Conservation (phyloP, 1,139 yeast genomes). For the Scheffersomyces stambukii region DNA sequence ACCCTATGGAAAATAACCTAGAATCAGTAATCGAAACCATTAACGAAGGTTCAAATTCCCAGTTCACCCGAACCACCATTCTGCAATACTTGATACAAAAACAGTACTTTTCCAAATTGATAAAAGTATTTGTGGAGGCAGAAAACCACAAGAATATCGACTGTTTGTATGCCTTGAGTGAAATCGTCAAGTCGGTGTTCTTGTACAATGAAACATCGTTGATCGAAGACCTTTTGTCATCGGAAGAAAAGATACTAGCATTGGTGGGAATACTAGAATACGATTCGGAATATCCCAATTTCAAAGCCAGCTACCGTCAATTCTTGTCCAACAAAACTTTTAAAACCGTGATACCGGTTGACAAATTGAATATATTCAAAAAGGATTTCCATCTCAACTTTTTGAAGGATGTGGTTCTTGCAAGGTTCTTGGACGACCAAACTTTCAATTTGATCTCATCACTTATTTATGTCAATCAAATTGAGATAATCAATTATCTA, state of each 20-base stretch:
- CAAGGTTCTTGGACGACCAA: conserved; percentile 77
- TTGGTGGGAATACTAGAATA: conserved; percentile 85
- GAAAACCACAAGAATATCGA: conserved; percentile 50
- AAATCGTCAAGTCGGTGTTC: conserved; percentile 64
- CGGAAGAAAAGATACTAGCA: conserved; percentile 57
- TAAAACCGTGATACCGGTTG: conserved; percentile 68
- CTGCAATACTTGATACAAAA: conserved; percentile 47
- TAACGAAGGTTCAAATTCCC: conserved; percentile 55
- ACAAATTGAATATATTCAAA: conserved; percentile 55
- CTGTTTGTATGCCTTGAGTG: conserved; percentile 63
- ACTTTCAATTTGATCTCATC: conserved; percentile 62
- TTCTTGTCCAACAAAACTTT: conserved; percentile 58
- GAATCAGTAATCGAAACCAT: conserved; percentile 47
- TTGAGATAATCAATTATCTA: conserved; percentile 63
- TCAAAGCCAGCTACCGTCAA: conserved; percentile 75
- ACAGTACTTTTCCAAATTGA: conserved; percentile 51
- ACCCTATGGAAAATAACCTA: conserved; percentile 47
- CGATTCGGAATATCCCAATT: conserved; percentile 78
- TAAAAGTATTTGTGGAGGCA: conserved; percentile 48
- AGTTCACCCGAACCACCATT: conserved; percentile 50
- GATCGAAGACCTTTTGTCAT: conserved; percentile 58
- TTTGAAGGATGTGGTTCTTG: conserved; percentile 80
- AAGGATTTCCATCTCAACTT: conserved; percentile 76
- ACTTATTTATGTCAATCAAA: conserved; percentile 65
- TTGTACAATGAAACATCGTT: conserved; percentile 68